A percentile compares a stretch with the other conserved stretches of the same genome.
These are phyloP conservation scores for Pythium grandisporangium DNA, from an alignment of 352 stramenopile genomes.

Conservation along the genomic window DNA sequence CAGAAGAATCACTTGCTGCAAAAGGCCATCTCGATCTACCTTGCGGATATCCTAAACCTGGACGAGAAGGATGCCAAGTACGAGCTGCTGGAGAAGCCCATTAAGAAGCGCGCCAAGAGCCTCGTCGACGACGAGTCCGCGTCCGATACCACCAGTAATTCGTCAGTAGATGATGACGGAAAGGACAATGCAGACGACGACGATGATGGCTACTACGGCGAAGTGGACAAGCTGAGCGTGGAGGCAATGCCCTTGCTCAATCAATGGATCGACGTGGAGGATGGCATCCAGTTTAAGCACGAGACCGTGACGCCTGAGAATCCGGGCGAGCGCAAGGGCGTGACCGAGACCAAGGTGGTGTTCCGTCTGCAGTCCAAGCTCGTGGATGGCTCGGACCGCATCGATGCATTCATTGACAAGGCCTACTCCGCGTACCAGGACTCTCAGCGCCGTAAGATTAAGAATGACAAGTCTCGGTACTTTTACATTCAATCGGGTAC, in stretches of 20 bases:
- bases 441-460: neutral
- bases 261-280: constrained; percentile 16
- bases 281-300: constrained; percentile 22
- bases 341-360: constrained; percentile 13
- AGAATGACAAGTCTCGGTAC: constrained; percentile 24
- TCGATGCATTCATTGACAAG: constrained; percentile 21
- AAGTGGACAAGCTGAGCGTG: constrained; percentile 3
- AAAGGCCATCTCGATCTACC: constrained; percentile 44
- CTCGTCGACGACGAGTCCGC: neutral
- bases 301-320: constrained; percentile 9
- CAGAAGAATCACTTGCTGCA: constrained; percentile 43
- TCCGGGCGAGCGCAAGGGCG: constrained; percentile 4
- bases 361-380: constrained; percentile 14
- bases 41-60: constrained; percentile 25
- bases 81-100: constrained; percentile 32
- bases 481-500: constrained; percentile 24
- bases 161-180: constrained; percentile 2
- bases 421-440: constrained; percentile 23
- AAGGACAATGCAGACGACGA: constrained; percentile 10
- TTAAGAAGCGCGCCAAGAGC: constrained; percentile 5
- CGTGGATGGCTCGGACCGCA: constrained; percentile 16
- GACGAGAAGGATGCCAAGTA: constrained; percentile 28
- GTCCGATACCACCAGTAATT: neutral
- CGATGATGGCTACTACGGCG: constrained; percentile 9
- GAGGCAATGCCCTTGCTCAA: constrained; percentile 13